Evolutionary conservation across 202 grass and related monocot species (phyloP).

Genomic region (Panicum hallii): DNA sequence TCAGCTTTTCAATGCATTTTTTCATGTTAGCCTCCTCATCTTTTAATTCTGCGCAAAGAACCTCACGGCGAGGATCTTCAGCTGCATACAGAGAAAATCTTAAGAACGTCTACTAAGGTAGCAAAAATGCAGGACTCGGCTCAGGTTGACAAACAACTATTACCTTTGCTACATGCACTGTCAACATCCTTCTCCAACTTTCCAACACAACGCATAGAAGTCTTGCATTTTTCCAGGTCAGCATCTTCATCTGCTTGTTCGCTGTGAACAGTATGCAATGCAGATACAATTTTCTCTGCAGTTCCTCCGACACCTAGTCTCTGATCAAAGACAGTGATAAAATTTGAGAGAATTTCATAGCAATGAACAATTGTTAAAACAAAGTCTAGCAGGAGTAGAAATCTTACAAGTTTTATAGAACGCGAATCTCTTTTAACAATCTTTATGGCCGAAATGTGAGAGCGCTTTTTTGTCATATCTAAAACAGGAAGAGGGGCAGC

Average conservation of each 20-base stretch:
- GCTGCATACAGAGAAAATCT: constrained; percentile 57
- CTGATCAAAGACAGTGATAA: constrained; percentile 49
- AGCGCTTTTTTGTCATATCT: constrained; percentile 88
- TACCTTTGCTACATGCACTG: constrained; percentile 72
- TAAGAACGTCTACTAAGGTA: constrained; percentile 45
- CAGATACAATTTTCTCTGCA: constrained; percentile 89
- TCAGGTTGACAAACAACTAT: constrained; percentile 39
- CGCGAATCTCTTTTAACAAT: constrained; percentile 86
- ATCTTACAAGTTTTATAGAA: constrained; percentile 87
- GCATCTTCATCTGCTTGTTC: constrained; percentile 69
- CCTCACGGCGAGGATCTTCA: constrained; percentile 67
- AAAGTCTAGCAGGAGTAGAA: constrained; percentile 1
- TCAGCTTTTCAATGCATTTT: constrained; percentile 83
- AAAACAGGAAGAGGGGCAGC: constrained; percentile 69
- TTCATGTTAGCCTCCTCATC: constrained; percentile 74
- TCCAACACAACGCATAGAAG: constrained; percentile 59
- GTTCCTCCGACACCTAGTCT: constrained; percentile 85
- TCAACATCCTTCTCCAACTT: constrained; percentile 91
- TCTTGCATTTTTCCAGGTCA: constrained; percentile 84
- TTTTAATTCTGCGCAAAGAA: constrained; percentile 69
- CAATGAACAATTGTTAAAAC: constrained; percentile 6
- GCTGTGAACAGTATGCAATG: constrained; percentile 71
- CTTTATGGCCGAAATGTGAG: constrained; percentile 72
- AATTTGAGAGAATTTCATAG: constrained; percentile 36
- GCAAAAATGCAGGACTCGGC: neutral